phyloP scores from a whole-genome alignment of 164 flowering plant genomes.

The Tetracentron sinense region DNA sequence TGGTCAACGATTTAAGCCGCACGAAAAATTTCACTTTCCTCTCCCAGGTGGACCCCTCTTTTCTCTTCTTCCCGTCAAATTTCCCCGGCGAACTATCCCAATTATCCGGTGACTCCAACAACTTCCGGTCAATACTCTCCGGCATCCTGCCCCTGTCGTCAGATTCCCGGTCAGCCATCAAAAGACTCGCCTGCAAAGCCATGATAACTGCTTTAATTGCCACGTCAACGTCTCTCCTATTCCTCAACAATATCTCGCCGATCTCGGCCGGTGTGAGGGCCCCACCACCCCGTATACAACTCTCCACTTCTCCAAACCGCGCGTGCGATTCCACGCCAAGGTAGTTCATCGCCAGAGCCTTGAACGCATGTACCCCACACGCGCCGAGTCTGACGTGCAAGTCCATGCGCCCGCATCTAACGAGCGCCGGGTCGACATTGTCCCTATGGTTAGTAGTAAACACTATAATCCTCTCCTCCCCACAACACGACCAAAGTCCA shows the following conservation, averaged over 20 bases:
- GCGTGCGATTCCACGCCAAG: slow-evolving; percentile 33
- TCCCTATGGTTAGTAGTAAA: slow-evolving; percentile 68
- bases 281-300: slow-evolving; percentile 47
- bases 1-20: slow-evolving; percentile 45
- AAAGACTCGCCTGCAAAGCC: slow-evolving; percentile 40
- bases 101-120: slow-evolving; percentile 35
- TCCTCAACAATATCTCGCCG: slow-evolving; percentile 51
- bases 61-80: slow-evolving; percentile 25
- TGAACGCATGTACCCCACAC: slow-evolving; percentile 46
- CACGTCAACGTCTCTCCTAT: slow-evolving; percentile 35
- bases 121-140: slow-evolving; percentile 24
- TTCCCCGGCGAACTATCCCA: slow-evolving; percentile 25
- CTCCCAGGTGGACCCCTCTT: slow-evolving; percentile 33
- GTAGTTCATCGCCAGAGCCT: slow-evolving; percentile 40
- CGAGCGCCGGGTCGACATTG: slow-evolving; percentile 52
- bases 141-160: slow-evolving; percentile 18
- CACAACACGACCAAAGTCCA: slow-evolving; percentile 80
- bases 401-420: slow-evolving; percentile 67
- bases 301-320: slow-evolving; percentile 41
- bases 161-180: slow-evolving; percentile 13
- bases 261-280: slow-evolving; percentile 57
- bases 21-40: slow-evolving; percentile 41
- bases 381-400: slow-evolving; percentile 48
- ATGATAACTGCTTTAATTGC: slow-evolving; percentile 47
- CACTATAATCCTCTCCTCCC: slow-evolving; percentile 63